phyloP scores from a whole-genome alignment of 306 rosid species.

The Citrullus colocynthis region DNA sequence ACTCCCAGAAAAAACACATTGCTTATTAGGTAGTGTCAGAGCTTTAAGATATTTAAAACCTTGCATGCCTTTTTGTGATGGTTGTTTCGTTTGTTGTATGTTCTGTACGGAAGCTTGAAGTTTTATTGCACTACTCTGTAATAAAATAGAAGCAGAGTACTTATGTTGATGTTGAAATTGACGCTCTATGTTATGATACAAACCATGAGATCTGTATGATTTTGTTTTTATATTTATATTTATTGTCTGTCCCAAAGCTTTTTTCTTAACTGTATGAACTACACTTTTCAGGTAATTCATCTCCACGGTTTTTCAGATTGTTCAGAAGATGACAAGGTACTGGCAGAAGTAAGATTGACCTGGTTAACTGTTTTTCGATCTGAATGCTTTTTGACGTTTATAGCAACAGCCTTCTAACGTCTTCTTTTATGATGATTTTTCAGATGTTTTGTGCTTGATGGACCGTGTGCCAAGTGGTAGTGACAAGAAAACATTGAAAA shows the following conservation, averaged over 20 bases:
- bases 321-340: constrained; percentile 24
- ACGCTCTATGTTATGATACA: background rate
- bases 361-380: constrained; percentile 6
- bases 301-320: constrained; percentile 8
- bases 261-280: background rate
- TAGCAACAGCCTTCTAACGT: background rate
- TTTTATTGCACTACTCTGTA: background rate
- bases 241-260: background rate
- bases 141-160: background rate
- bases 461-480: constrained; percentile 46
- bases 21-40: background rate
- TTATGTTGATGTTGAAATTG: background rate
- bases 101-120: background rate
- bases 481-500: constrained; percentile 51
- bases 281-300: constrained; percentile 10
- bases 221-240: background rate
- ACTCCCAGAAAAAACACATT: background rate
- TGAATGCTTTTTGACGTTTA: constrained; percentile 7
- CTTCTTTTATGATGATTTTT: constrained; percentile 18
- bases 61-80: background rate
- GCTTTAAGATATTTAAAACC: background rate
- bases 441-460: constrained; percentile 66
- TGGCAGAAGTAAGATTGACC: constrained; percentile 1
- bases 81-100: background rate
- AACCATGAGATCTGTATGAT: background rate